Evolutionary conservation across 176 grass and related monocot species (phyloP).

Genomic region (Eragrostis curvula): DNA sequence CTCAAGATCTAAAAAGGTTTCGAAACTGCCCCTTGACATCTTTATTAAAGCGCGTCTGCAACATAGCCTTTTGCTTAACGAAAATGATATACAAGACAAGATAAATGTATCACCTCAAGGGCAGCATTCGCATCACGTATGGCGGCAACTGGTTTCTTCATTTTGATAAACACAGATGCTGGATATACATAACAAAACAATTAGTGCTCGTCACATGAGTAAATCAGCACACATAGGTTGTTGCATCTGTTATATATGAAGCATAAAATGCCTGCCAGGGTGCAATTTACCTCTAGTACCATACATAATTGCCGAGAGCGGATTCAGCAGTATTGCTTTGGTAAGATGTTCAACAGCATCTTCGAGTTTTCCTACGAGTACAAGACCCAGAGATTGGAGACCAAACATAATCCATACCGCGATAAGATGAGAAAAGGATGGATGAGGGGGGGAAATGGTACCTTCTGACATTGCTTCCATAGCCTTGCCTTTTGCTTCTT

Average conservation of each 20-base stretch:
- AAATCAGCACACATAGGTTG: background rate
- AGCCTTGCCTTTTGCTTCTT: conserved; percentile 82
- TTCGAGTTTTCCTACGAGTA: conserved; percentile 67
- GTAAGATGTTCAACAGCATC: conserved; percentile 94
- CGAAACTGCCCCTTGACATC: conserved; percentile 1
- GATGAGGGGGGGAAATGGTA: conserved; percentile 10
- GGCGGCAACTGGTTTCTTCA: conserved; percentile 96
- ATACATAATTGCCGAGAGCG: conserved; percentile 96
- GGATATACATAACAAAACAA: conserved; percentile 15
- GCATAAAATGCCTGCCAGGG: background rate
- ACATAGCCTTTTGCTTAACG: conserved; percentile 13
- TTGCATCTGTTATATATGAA: conserved; percentile 1
- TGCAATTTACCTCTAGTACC: conserved; percentile 72
- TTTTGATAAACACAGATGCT: conserved; percentile 95
- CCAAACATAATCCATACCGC: background rate
- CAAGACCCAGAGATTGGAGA: conserved; percentile 9
- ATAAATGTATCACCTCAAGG: conserved; percentile 62
- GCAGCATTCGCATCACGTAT: conserved; percentile 92
- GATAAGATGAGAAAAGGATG: background rate
- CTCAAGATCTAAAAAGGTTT: background rate
- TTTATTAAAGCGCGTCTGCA: background rate
- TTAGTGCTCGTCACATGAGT: background rate
- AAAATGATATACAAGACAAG: background rate
- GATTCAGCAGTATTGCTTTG: conserved; percentile 80
- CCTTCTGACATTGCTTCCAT: conserved; percentile 94